A percentile compares a stretch with the other conserved stretches of the same genome.
Conservation (phyloP, 1,139 yeast species). For the Hemisphaericaspora subhashii region DNA sequence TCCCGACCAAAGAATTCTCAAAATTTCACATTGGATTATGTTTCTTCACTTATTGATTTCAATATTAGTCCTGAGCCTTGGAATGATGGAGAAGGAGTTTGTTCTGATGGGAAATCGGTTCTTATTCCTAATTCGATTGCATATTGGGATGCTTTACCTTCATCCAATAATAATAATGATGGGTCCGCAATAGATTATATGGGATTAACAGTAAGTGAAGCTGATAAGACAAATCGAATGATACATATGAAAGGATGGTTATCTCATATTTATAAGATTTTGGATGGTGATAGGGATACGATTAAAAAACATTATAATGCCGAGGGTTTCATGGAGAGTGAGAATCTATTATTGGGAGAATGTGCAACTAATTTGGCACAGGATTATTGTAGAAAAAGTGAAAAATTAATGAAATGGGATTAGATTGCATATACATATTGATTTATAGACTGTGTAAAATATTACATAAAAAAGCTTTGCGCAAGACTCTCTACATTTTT, state of each 20-base stretch:
- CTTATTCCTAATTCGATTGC: constrained; percentile 19
- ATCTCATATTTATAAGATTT: constrained; percentile 12
- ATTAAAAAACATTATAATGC: constrained; percentile 1
- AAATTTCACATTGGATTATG: constrained; percentile 16
- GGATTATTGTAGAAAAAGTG: constrained; percentile 10
- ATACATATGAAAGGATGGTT: constrained; percentile 16
- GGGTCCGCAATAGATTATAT: constrained; percentile 11
- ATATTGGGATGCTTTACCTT: constrained; percentile 20
- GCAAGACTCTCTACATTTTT: too few relatives aligned
- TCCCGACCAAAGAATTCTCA: constrained; percentile 11
- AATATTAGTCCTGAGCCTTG: constrained; percentile 15
- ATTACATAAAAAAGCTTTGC: too few relatives aligned
- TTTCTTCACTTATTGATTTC: constrained; percentile 18
- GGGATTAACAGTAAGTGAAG: constrained; percentile 19
- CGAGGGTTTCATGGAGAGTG: constrained; percentile 1
- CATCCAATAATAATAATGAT: background rate
- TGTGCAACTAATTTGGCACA: constrained; percentile 13
- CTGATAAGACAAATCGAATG: constrained; percentile 16
- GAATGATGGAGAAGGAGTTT: constrained; percentile 5
- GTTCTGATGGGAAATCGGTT: constrained; percentile 18
- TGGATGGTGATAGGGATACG: constrained; percentile 4
- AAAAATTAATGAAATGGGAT: constrained; percentile 8
- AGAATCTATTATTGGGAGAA: constrained; percentile 13
- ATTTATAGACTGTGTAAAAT: background rate
- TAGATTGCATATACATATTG: too few relatives aligned